These are phyloP conservation scores for Epithele typhae DNA, from an alignment of 768 basidiomycete species.

Conservation along the genomic window DNA sequence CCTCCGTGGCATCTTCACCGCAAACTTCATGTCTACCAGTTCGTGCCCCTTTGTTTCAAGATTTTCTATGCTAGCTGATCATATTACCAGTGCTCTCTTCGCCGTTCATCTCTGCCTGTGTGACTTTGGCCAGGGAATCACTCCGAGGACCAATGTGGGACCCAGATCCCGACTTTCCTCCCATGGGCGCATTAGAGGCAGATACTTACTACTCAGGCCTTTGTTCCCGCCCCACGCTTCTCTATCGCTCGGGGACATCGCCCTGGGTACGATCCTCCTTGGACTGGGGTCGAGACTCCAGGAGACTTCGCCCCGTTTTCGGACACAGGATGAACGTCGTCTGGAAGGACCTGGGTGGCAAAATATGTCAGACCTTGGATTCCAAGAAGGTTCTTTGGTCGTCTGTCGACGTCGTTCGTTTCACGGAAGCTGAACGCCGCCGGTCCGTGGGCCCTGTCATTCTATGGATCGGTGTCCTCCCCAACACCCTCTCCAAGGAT, in stretches of 20 bases:
- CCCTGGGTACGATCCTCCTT: conserved; percentile 19
- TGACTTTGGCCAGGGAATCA: too few relatives aligned
- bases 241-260: conserved; percentile 20
- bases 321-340: conserved; percentile 16
- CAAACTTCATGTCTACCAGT: too few relatives aligned
- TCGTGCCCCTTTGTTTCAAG: too few relatives aligned
- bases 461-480: neutral
- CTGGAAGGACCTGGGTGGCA: conserved; percentile 21
- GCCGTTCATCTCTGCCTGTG: too few relatives aligned
- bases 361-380: conserved; percentile 16
- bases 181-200: conserved; percentile 22
- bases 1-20: too few relatives aligned
- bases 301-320: conserved; percentile 22
- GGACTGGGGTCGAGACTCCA: conserved; percentile 21
- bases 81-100: too few relatives aligned
- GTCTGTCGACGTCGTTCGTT: conserved; percentile 22
- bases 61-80: too few relatives aligned
- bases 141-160: too few relatives aligned
- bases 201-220: conserved; percentile 14
- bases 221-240: conserved; percentile 18
- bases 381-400: conserved; percentile 17
- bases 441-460: conserved; percentile 3
- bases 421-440: conserved; percentile 9
- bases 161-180: conserved; percentile 11
- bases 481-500: neutral